Evolutionary conservation across 1,284 basidiomycete species (phyloP), one percentile per base, ranked within the genome.

Genomic region (Ceratobasidium sp.): DNA sequence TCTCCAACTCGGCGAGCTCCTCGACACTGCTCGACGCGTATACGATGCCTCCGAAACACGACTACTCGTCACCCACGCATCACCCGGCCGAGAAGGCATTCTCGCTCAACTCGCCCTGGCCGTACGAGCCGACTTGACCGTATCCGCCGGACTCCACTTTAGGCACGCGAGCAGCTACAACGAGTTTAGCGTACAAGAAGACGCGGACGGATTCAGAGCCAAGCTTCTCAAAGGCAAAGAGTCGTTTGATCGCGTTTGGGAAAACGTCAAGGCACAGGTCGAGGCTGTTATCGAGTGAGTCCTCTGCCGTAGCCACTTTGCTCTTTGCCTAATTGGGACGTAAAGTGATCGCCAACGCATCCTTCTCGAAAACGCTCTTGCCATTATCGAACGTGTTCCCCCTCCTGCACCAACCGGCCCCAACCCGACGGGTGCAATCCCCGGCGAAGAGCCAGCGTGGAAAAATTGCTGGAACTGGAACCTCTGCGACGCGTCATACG

Each of bases 401-500:
- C 87, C 91, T 3, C 84, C 89, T 0, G 74, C 62, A 6, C 82
- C 82, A 20, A 88, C 65, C 16, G 78, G 74, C 14, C 74, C 74
- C 20, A 76, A 76, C 52, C 74, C 74, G n/a, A 77, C 77, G 14
- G 85, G 88, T 3, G 87, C 88, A 33, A 86, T 75, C 2, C 66
- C 87, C 8, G 87, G 88, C 8, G 96, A 96, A 83, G 96, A 96
- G 81, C 91, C 93, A 3, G 91, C 94, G 0, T 98, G 96, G 97
- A 99, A 96, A 86, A 99, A 96, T 84, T 96, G 94, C 82, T 99
- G 97, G 97, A 96, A 99, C 85, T 99, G 96, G 96, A 96, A 97
- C 82, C 86, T 98, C 55, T 96, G 97, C 78, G 97, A 99, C 83
- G 97, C 97, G 8, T 93, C 95, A 0, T 97, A 94, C 81, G 98